These are phyloP conservation scores for Yamadazyma buinensis DNA, from an alignment of 1,139 yeast species.

Conservation along the genomic window DNA sequence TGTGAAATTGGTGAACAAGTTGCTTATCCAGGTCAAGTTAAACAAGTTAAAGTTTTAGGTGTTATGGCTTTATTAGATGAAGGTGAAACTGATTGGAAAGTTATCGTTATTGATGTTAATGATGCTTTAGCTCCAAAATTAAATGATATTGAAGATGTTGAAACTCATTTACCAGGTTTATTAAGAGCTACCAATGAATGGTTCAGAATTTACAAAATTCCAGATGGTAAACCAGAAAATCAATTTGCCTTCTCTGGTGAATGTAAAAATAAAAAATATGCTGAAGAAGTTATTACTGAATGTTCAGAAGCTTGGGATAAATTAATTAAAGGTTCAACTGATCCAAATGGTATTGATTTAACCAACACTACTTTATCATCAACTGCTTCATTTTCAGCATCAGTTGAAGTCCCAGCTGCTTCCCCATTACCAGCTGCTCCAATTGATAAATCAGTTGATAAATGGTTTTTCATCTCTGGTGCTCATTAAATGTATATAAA, in stretches of 20 bases:
- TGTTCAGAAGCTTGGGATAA: conserved; percentile 78
- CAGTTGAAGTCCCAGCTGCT: conserved; percentile 65
- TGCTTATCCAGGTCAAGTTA: conserved; percentile 70
- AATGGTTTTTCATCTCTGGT: conserved; percentile 99
- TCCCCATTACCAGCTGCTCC: conserved; percentile 80
- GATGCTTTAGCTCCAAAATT: conserved; percentile 79
- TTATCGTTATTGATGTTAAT: conserved; percentile 75
- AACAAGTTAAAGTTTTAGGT: conserved; percentile 87
- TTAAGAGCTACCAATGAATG: conserved; percentile 82
- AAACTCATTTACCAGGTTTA: conserved; percentile 77
- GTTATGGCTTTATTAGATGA: conserved; percentile 93
- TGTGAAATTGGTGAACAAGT: conserved; percentile 83
- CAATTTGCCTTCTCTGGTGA: conserved; percentile 83
- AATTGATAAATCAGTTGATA: conserved; percentile 93
- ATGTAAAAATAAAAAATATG: conserved; percentile 66
- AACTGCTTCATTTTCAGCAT: conserved; percentile 49
- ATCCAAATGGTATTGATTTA: conserved; percentile 55
- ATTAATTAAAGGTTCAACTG: conserved; percentile 55
- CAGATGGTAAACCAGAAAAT: conserved; percentile 89
- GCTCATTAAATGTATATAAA: conserved; percentile 39
- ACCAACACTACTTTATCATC: conserved; percentile 69
- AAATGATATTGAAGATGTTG: conserved; percentile 80
- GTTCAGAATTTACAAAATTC: conserved; percentile 94
- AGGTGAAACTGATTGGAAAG: conserved; percentile 98
- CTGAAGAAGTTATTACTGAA: conserved; percentile 67